Conservation (phyloP, 1,139 yeast genomes). For the Petasospora fabianii region DNA sequence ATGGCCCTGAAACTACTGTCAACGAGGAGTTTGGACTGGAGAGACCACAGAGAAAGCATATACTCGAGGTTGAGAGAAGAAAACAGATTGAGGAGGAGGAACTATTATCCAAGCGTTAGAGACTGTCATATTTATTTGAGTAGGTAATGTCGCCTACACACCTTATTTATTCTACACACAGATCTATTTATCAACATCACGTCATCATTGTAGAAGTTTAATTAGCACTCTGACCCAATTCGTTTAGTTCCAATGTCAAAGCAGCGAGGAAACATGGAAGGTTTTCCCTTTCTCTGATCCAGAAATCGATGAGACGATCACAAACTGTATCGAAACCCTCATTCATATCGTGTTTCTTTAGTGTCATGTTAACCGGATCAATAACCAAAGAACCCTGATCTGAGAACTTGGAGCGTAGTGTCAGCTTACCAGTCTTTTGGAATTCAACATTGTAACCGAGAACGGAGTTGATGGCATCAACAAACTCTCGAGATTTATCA, state of each 20-base stretch:
- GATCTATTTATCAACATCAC: background rate
- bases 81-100: constrained; percentile 69
- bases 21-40: constrained; percentile 51
- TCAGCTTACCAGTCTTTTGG: constrained; percentile 61
- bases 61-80: constrained; percentile 70
- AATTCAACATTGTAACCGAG: constrained; percentile 78
- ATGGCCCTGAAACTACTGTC: constrained; percentile 5
- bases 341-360: constrained; percentile 29
- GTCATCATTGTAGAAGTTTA: background rate
- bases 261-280: constrained; percentile 82
- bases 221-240: background rate
- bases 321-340: constrained; percentile 43
- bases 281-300: constrained; percentile 69
- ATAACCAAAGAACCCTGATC: constrained; percentile 31
- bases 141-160: background rate
- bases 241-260: constrained; percentile 63
- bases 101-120: constrained; percentile 32
- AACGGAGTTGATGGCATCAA: constrained; percentile 63
- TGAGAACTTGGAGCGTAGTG: constrained; percentile 53
- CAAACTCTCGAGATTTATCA: constrained; percentile 70
- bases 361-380: constrained; percentile 31
- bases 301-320: constrained; percentile 55
- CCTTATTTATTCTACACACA: background rate
- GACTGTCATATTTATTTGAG: background rate
- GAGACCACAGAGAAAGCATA: constrained; percentile 69